Conservation (phyloP, 2,329 filamentous ascomycete species). For the Coniosporium tulheliwenetii region DNA sequence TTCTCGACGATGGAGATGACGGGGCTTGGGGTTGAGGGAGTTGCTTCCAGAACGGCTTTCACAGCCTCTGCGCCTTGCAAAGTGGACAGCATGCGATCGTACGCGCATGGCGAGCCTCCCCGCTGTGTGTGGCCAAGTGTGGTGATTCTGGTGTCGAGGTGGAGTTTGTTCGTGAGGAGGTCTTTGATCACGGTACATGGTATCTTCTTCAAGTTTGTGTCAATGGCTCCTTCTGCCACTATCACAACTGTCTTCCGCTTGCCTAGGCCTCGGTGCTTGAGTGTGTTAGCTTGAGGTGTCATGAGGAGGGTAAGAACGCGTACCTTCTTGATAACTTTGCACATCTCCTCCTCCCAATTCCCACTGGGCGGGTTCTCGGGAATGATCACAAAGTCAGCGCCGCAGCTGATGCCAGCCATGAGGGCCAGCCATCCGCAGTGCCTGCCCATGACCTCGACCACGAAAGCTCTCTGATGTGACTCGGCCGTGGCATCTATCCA, state of each 20-base stretch:
- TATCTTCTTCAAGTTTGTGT: constrained; percentile 72
- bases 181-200: constrained; percentile 68
- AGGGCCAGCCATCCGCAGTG: constrained; percentile 96
- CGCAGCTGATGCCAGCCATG: constrained; percentile 89
- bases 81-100: constrained; percentile 85
- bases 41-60: constrained; percentile 77
- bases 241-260: constrained; percentile 98
- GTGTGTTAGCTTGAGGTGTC: not conserved
- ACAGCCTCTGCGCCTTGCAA: constrained; percentile 91
- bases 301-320: constrained; percentile 7
- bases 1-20: constrained; percentile 97
- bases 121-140: constrained; percentile 95
- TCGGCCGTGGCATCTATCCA: constrained; percentile 91
- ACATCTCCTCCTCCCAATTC: constrained; percentile 86
- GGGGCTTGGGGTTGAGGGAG: constrained; percentile 75
- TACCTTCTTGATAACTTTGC: constrained; percentile 56
- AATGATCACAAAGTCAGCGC: constrained; percentile 93
- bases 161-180: constrained; percentile 66
- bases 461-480: constrained; percentile 90
- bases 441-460: constrained; percentile 95
- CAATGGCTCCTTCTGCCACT: constrained; percentile 86
- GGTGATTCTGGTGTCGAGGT: constrained; percentile 83
- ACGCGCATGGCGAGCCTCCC: constrained; percentile 81
- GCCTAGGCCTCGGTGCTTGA: constrained; percentile 66
- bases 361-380: constrained; percentile 80